These are phyloP conservation scores for Haberlea rhodopensis DNA, from an alignment of 257 asterid species.

Conservation along the genomic window DNA sequence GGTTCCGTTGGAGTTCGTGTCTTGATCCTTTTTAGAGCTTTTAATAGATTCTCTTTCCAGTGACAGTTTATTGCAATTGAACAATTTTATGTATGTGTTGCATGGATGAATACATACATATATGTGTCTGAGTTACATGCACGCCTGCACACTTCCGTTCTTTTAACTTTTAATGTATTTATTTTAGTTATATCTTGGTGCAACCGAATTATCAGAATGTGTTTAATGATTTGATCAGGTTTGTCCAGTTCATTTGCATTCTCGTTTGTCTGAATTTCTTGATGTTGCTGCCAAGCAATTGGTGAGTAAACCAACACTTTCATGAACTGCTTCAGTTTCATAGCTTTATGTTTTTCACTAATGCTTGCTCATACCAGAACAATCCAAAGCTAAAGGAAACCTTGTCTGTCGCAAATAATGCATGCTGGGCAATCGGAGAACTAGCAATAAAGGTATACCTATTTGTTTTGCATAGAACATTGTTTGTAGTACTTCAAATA, in stretches of 20 bases:
- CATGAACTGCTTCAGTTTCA: constrained; percentile 10
- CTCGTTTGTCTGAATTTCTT: constrained; percentile 79
- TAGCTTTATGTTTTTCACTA: constrained; percentile 17
- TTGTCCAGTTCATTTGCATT: constrained; percentile 41
- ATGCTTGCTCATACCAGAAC: constrained; percentile 45
- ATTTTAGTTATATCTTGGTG: constrained; percentile 5
- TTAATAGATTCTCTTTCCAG: background rate
- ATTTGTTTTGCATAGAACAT: background rate
- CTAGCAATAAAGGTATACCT: constrained; percentile 72
- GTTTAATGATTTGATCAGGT: constrained; percentile 34
- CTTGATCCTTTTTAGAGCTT: background rate
- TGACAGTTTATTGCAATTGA: background rate
- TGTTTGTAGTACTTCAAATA: background rate
- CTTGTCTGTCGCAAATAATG: constrained; percentile 94
- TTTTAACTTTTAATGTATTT: background rate
- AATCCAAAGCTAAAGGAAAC: constrained; percentile 81
- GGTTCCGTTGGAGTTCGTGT: background rate
- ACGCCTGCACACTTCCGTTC: background rate
- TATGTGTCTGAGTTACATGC: background rate
- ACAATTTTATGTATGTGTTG: background rate
- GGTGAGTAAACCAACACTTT: constrained; percentile 47
- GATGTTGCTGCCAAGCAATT: constrained; percentile 88
- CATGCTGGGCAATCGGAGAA: constrained; percentile 99
- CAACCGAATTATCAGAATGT: background rate
- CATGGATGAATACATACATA: background rate